Percentiles rank a stretch among this genome's conserved stretches.
Evolutionary conservation across 768 basidiomycete species (phyloP).

Genomic region (Panus rudis): DNA sequence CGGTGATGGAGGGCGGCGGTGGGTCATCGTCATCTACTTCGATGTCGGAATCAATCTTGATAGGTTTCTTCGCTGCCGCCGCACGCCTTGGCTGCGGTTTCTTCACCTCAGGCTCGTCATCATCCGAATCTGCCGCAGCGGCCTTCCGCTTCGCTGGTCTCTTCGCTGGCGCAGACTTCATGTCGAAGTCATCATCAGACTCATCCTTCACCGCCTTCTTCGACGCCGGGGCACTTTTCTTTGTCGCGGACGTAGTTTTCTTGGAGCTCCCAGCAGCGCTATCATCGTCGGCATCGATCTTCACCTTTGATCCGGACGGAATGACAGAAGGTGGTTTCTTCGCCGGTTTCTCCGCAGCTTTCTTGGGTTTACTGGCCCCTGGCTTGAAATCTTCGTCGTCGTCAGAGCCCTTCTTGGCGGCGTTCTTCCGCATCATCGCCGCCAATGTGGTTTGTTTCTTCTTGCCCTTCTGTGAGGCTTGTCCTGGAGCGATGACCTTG

Average conservation of each 20-base stretch:
- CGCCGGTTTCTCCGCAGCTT: conserved; percentile 32
- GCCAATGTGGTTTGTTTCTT: conserved; percentile 46
- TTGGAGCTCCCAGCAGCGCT: conserved; percentile 27
- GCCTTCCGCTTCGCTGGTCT: conserved; percentile 28
- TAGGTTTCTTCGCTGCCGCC: conserved; percentile 23
- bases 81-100: conserved; percentile 25
- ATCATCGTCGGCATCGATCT: conserved; percentile 41
- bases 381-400: conserved; percentile 51
- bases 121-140: conserved; percentile 32
- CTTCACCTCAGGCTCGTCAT: conserved; percentile 22
- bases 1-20: conserved; percentile 5
- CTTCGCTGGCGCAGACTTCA: conserved; percentile 37
- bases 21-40: conserved; percentile 31
- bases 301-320: conserved; percentile 37
- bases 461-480: conserved; percentile 46
- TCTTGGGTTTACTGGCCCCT: no score
- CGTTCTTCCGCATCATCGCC: conserved; percentile 34
- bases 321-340: conserved; percentile 25
- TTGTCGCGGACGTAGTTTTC: conserved; percentile 21
- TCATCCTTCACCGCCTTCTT: conserved; percentile 41
- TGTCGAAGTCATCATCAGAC: conserved; percentile 25
- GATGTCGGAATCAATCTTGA: conserved; percentile 34
- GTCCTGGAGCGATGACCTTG: conserved; percentile 36
- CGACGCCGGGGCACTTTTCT: conserved; percentile 30
- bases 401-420: conserved; percentile 30